Evolutionary conservation across 2,329 filamentous ascomycete species (phyloP), one percentile per base, ranked within the genome.

Genomic region (Exutisphaerella laricina): DNA sequence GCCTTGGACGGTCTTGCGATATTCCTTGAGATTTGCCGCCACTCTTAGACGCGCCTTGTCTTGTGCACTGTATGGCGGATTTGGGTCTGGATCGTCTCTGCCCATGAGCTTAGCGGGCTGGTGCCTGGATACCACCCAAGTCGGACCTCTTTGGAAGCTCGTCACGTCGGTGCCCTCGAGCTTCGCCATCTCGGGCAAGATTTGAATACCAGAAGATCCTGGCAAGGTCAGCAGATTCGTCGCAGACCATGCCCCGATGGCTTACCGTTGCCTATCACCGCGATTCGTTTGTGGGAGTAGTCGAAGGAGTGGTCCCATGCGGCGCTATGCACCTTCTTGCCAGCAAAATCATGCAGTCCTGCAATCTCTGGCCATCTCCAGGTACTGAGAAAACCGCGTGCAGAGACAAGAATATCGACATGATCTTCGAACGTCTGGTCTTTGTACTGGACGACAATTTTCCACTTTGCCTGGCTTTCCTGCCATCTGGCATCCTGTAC

Each of bases 401-500:
- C 55, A 12, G 46, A 53, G n/a, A 71, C 63, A 9, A 71, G 43
- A 40, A 61, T 64, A 56, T 68, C 59, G 39, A 58, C 57, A 25
- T 51, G 54, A 43, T 60, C 62, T 9, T 58, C 47, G 17, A 58
- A 54, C 4, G 56, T 47, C 4, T 50, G 41, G 33, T 57, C 57
- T 5, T 53, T 43, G 17, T 59, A 50, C 25, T 59, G 39, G 16
- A 70, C 51, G n/a, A 49, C 51, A 3, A 70, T 44, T 21, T 58
- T 52, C 68, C 68, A 71, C 41, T 62, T 58, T 1, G 59, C 61
- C 30, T 48, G 28, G 0, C 53, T 48, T 23, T 69, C 63, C 16
- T 68, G 50, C 69, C 69, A 72, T 2, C 53, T 42, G 0, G 67
- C 64, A 17, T 58, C 59, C 3, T 60, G 54, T 1, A 71, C 67